Base-by-base conservation (phyloP, 2,329 filamentous ascomycete species). In the Lachnellula hyalina region DNA sequence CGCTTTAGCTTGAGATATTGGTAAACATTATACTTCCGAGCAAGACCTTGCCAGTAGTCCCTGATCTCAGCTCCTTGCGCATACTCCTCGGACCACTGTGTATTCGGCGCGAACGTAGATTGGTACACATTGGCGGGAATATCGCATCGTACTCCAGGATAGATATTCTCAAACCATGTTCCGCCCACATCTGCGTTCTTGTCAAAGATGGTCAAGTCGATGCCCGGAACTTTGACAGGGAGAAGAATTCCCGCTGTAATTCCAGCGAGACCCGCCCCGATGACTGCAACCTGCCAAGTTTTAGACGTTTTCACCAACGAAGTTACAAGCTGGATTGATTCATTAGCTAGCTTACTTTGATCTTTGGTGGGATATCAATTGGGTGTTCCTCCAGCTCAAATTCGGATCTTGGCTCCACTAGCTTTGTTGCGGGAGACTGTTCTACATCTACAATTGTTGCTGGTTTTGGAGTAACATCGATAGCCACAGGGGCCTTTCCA, bases 51-150 rank as follows among this genome's bases (percentile, higher is more conserved):
- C 82, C 84, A 84, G 65, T 90, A 89, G n/a, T 80, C 76, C 5
- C 76, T 71, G 55, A 89, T 89, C 67, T 89, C 86, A 5, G 71
- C 66, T 0, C 85, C 85, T 23, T 80, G 79, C 0, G 85, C 79
- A 63, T 86, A 89, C 56, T 83, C 76, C 61, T 87, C 82, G 0
- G 77, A 77, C 86, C 86, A 90, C 58, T 86, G 75, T 0, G 77
- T 79, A 52, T 88, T 88, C 1, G 84, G 83, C 8, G 76, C 74
- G 65, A 88, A 89, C 0, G 81, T 83, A 4, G 79, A 79, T 64
- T 88, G 85, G 62, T 89, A 89, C 21, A 84, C 83, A 73, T 52
- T 71, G 66, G 69, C 66, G 63, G 47, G 54, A 38, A 17, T 23
- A 56, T 53, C 23, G 45, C 51, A 61, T 38, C 47, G 34, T 5